Evolutionary conservation across 352 stramenopile species (phyloP).

Genomic region (Phytophthora sp.): DNA sequence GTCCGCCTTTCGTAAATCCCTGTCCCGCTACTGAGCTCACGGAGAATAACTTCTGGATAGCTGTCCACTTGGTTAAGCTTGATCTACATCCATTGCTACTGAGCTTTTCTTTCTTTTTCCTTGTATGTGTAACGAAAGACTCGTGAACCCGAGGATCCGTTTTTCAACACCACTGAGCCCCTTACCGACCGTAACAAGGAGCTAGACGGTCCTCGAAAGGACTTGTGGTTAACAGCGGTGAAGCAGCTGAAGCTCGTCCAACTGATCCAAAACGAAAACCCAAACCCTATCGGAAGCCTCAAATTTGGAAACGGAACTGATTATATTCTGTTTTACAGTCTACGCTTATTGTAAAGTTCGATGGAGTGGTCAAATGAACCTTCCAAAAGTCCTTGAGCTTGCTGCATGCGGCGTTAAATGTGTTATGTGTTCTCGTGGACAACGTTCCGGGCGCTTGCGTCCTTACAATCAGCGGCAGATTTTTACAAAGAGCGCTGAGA

Average conservation of each 20-base stretch:
- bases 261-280: constrained; percentile 20
- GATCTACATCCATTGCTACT: constrained; percentile 23
- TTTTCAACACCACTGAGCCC: constrained; percentile 13
- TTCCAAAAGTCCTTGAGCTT: no score
- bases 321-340: no score
- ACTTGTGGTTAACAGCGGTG: constrained; percentile 22
- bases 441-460: no score
- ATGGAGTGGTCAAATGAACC: no score
- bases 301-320: no score
- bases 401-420: not conserved
- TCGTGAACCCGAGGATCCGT: constrained; percentile 15
- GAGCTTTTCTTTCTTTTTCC: not conserved
- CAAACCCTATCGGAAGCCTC: no score
- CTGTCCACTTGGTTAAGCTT: constrained; percentile 12
- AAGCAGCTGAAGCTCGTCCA: constrained; percentile 15
- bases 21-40: constrained; percentile 15
- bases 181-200: constrained; percentile 1
- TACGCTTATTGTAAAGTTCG: no score
- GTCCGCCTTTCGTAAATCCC: not conserved
- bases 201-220: constrained; percentile 9
- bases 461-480: no score
- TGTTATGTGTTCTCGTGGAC: no score
- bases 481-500: not conserved
- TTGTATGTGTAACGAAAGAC: constrained; percentile 24
- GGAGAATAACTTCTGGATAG: constrained; percentile 12